These are phyloP conservation scores for Coemansia sp. DNA, from an alignment of 371 early-diverging fungal genomes.

Conservation along the genomic window DNA sequence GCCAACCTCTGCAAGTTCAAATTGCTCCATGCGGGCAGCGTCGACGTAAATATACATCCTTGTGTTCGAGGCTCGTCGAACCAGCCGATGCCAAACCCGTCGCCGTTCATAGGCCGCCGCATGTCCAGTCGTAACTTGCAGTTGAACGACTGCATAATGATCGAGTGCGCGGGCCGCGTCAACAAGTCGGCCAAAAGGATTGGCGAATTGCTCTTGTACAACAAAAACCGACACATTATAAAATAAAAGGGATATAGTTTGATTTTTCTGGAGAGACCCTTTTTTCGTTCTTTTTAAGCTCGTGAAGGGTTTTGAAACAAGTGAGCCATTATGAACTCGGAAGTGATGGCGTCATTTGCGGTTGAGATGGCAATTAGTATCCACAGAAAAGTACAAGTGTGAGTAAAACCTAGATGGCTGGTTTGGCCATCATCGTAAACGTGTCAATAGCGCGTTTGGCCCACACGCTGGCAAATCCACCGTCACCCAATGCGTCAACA, in stretches of 20 bases:
- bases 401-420: conserved; percentile 5
- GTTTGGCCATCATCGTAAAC: conserved; percentile 19
- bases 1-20: conserved; percentile 74
- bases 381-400: background rate
- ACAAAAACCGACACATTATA: conserved; percentile 73
- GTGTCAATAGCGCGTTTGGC: conserved; percentile 41
- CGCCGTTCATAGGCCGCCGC: conserved; percentile 72
- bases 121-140: conserved; percentile 67
- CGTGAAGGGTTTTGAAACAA: background rate
- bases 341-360: conserved; percentile 7
- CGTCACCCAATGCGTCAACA: background rate
- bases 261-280: background rate
- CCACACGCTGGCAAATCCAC: conserved; percentile 25
- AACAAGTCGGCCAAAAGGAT: conserved; percentile 73
- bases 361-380: background rate
- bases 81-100: conserved; percentile 87
- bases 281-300: too few relatives aligned
- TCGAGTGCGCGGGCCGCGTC: conserved; percentile 78
- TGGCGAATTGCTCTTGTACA: conserved; percentile 75
- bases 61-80: conserved; percentile 56
- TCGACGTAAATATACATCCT: conserved; percentile 81
- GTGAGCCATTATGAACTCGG: background rate
- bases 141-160: conserved; percentile 80
- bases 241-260: background rate
- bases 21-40: conserved; percentile 88